Evolutionary conservation across 495 filamentous ascomycete genomes (phyloP).

Genomic region (Astrocystis sublimbata): DNA sequence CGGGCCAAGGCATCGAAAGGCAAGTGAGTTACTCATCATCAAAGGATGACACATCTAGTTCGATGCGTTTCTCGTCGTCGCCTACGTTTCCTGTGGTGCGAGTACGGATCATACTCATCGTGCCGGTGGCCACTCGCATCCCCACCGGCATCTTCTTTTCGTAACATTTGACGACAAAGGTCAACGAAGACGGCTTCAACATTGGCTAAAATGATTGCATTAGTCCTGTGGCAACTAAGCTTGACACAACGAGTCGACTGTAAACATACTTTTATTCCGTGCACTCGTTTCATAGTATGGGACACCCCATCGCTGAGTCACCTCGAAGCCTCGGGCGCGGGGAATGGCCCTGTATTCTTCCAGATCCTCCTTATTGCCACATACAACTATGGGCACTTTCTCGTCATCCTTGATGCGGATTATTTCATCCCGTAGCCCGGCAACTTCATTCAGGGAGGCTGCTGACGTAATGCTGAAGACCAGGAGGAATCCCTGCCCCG

Average conservation of each 20-base stretch:
- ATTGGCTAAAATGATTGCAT: slow-evolving; percentile 57
- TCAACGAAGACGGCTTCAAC: slow-evolving; percentile 96
- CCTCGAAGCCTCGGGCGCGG: slow-evolving; percentile 77
- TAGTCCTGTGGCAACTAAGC: slow-evolving; percentile 16
- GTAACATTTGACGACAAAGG: slow-evolving; percentile 88
- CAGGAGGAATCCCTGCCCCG: slow-evolving; percentile 93
- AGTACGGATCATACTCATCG: slow-evolving; percentile 37
- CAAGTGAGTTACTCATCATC: not conserved
- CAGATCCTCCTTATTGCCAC: slow-evolving; percentile 96
- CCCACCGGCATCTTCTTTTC: slow-evolving; percentile 57
- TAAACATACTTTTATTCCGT: slow-evolving; percentile 60
- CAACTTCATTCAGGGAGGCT: slow-evolving; percentile 81
- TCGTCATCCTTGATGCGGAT: slow-evolving; percentile 96
- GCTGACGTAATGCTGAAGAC: slow-evolving; percentile 95
- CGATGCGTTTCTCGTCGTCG: slow-evolving; percentile 28
- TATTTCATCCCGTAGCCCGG: slow-evolving; percentile 90
- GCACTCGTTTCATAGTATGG: slow-evolving; percentile 97
- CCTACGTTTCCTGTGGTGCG: slow-evolving; percentile 31
- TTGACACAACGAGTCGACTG: not conserved
- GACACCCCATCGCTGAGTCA: slow-evolving; percentile 86
- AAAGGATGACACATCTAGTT: slow-evolving; percentile 37
- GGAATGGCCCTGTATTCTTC: slow-evolving; percentile 88
- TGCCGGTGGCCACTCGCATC: slow-evolving; percentile 46
- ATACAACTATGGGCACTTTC: slow-evolving; percentile 88
- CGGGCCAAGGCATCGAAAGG: not conserved